A percentile compares a stretch with the other conserved stretches of the same genome.
Evolutionary conservation across 169 alveolate genomes (phyloP).

Genomic region (Plasmodium vivax): DNA sequence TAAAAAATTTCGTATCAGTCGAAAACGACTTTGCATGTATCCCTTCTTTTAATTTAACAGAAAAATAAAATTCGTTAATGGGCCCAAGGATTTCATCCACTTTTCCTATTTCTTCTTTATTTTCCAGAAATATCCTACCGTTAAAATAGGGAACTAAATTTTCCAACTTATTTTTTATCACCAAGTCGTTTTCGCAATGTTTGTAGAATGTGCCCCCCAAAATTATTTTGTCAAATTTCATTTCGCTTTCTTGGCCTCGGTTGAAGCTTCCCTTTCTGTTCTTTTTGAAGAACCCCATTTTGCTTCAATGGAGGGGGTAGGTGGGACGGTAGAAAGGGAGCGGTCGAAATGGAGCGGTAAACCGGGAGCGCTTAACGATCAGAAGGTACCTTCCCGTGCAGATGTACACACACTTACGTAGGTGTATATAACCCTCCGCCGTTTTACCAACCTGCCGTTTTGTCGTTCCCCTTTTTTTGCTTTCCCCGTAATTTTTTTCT

Average conservation of each 20-base stretch:
- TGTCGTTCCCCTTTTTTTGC: background rate
- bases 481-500: background rate
- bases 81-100: slow-evolving; percentile 97
- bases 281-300: slow-evolving; percentile 41
- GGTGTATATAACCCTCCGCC: background rate
- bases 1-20: slow-evolving; percentile 82
- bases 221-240: slow-evolving; percentile 58
- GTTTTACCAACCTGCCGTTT: background rate
- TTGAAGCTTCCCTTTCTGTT: slow-evolving; percentile 15
- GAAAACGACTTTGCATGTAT: slow-evolving; percentile 89
- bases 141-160: slow-evolving; percentile 95
- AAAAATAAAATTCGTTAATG: slow-evolving; percentile 90
- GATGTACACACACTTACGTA: background rate
- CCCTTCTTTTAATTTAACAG: slow-evolving; percentile 90
- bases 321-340: background rate
- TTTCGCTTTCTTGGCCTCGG: slow-evolving; percentile 19
- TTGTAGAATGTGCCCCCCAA: slow-evolving; percentile 92
- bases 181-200: slow-evolving; percentile 92
- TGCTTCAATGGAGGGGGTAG: background rate
- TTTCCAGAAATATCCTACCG: slow-evolving; percentile 94
- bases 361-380: background rate
- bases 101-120: slow-evolving; percentile 95
- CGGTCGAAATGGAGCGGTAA: too few species aligned
- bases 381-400: background rate
- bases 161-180: slow-evolving; percentile 88